These are phyloP conservation scores for Penicillium frequentans DNA, from an alignment of 2,329 filamentous ascomycete species.

Conservation along the genomic window DNA sequence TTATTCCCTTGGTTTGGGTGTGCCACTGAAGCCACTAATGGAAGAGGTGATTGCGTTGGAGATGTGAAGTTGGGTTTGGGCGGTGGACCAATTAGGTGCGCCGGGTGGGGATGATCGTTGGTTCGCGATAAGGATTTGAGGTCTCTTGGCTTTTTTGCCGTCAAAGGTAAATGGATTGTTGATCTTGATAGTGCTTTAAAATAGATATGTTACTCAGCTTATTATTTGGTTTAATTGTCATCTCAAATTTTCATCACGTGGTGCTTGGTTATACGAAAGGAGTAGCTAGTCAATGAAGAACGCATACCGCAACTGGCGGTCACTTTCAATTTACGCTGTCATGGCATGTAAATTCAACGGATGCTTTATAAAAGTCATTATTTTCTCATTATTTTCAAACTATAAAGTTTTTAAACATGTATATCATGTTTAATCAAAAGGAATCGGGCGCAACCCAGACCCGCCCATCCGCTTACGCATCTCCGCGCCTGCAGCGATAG, in stretches of 20 bases:
- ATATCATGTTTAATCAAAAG: conserved; percentile 43
- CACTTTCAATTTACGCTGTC: too few relatives aligned
- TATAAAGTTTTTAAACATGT: background rate
- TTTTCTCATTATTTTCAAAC: background rate
- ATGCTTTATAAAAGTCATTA: background rate
- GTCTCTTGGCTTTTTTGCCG: background rate
- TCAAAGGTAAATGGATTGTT: background rate
- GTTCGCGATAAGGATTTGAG: background rate
- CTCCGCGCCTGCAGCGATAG: conserved; percentile 85
- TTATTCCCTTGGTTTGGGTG: background rate
- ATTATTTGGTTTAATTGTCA: background rate
- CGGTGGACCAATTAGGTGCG: conserved; percentile 21
- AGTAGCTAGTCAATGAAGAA: too few relatives aligned
- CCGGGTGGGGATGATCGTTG: background rate
- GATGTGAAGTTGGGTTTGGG: conserved; percentile 10
- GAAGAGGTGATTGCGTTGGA: background rate
- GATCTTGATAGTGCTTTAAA: background rate
- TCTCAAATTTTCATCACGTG: background rate
- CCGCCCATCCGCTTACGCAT: conserved; percentile 72
- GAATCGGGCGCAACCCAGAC: conserved; percentile 61
- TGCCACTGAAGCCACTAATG: background rate
- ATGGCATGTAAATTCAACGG: too few relatives aligned
- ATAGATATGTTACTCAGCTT: background rate
- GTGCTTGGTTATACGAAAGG: too few relatives aligned
- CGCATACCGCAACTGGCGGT: too few relatives aligned